These are phyloP conservation scores for Penicillium sp. DNA, from an alignment of 2,329 filamentous ascomycete species.

Conservation along the genomic window DNA sequence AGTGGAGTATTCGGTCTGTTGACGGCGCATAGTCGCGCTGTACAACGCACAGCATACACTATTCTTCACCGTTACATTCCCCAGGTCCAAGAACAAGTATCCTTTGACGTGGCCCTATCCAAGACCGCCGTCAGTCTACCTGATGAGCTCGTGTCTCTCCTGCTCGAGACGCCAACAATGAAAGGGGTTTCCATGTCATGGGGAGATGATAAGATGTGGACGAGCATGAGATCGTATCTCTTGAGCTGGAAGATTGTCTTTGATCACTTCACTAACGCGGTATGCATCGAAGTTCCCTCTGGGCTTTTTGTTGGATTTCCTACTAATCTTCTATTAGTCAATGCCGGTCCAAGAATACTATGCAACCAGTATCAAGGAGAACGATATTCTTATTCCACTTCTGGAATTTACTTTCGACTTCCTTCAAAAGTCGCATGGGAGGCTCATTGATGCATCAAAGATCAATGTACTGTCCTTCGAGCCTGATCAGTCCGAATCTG, in stretches of 20 bases:
- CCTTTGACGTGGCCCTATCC: slow-evolving; percentile 62
- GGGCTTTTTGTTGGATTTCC: neutral
- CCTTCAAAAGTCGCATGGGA: slow-evolving; percentile 69
- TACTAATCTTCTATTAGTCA: slow-evolving; percentile 47
- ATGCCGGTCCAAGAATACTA: slow-evolving; percentile 80
- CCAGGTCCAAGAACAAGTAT: slow-evolving; percentile 70
- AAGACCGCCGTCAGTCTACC: slow-evolving; percentile 62
- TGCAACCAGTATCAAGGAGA: slow-evolving; percentile 68
- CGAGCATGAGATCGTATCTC: slow-evolving; percentile 69
- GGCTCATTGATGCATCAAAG: slow-evolving; percentile 64
- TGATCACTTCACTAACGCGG: slow-evolving; percentile 70
- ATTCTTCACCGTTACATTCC: slow-evolving; percentile 78
- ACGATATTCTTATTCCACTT: slow-evolving; percentile 62
- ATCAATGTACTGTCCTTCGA: slow-evolving; percentile 64
- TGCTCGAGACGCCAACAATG: slow-evolving; percentile 70
- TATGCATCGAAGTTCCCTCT: slow-evolving; percentile 26
- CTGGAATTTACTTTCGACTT: slow-evolving; percentile 79
- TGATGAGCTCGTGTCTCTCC: slow-evolving; percentile 75
- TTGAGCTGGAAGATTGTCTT: slow-evolving; percentile 87
- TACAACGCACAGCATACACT: slow-evolving; percentile 76
- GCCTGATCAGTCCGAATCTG: slow-evolving; percentile 55
- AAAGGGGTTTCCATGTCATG: slow-evolving; percentile 61
- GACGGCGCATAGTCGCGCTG: slow-evolving; percentile 65
- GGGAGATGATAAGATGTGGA: slow-evolving; percentile 62
- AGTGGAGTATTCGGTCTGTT: slow-evolving; percentile 70